Evolutionary conservation across 2,329 filamentous ascomycete species (phyloP).

Genomic region (Colletotrichum limetticola): DNA sequence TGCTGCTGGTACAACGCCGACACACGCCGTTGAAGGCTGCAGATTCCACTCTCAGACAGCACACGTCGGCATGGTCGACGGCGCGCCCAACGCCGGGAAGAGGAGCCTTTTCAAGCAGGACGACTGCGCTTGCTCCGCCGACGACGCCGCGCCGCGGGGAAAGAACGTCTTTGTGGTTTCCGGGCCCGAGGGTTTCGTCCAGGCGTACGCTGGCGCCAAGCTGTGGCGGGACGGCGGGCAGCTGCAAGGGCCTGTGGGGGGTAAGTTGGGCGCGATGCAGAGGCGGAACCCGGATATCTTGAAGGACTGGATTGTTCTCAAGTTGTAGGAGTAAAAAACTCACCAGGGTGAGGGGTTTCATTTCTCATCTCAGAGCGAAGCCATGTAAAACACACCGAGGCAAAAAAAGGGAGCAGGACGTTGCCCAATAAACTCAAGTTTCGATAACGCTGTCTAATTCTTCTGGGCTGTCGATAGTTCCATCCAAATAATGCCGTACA

Average conservation of each 20-base stretch:
- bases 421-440: constrained; percentile 22
- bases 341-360: too few species aligned
- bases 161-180: constrained; percentile 83
- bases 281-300: constrained; percentile 50
- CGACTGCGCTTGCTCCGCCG: constrained; percentile 41
- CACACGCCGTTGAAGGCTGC: constrained; percentile 36
- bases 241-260: constrained; percentile 78
- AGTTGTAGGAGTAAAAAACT: constrained; percentile 40
- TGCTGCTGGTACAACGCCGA: constrained; percentile 50
- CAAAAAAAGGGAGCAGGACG: background rate
- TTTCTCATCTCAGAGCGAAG: background rate
- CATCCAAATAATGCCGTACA: constrained; percentile 31
- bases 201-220: constrained; percentile 83
- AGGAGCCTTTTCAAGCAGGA: background rate
- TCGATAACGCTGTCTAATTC: constrained; percentile 36
- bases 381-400: background rate
- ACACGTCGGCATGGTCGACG: constrained; percentile 37
- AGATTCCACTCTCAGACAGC: constrained; percentile 43
- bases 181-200: constrained; percentile 90
- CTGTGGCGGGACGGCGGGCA: constrained; percentile 78
- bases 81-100: constrained; percentile 31
- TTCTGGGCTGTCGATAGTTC: background rate
- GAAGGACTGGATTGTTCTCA: constrained; percentile 63
- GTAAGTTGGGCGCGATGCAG: constrained; percentile 72
- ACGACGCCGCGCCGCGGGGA: constrained; percentile 45